Percentiles rank a stretch among this genome's conserved stretches.
Evolutionary conservation across 2,329 filamentous ascomycete species (phyloP).

Genomic region (Diaporthe ilicicola): DNA sequence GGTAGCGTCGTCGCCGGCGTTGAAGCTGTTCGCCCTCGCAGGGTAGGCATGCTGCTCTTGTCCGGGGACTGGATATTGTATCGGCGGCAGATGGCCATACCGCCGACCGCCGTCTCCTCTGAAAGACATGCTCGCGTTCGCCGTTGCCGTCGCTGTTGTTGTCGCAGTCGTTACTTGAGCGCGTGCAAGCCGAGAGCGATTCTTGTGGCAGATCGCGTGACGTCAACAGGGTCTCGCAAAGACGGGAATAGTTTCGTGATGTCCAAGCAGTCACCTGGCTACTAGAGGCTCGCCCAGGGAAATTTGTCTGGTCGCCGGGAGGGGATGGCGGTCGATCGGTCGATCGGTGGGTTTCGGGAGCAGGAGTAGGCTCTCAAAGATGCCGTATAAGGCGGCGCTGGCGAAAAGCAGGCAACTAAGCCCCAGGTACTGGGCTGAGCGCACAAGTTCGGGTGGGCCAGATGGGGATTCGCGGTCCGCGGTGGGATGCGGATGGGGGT

Average conservation of each 20-base stretch:
- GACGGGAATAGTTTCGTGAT: not conserved
- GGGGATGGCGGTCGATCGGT: slow-evolving; percentile 9
- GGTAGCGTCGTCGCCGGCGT: slow-evolving; percentile 75
- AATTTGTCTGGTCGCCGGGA: not conserved
- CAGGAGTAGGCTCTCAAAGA: not conserved
- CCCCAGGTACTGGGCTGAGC: slow-evolving; percentile 21
- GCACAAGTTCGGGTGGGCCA: slow-evolving; percentile 23
- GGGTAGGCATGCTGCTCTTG: slow-evolving; percentile 51
- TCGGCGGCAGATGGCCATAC: slow-evolving; percentile 72
- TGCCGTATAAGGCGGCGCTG: not conserved
- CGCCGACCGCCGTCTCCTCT: slow-evolving; percentile 69
- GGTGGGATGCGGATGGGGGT: slow-evolving; percentile 5
- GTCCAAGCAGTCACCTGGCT: not conserved
- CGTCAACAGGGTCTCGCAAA: slow-evolving; percentile 19
- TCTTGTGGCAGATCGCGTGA: slow-evolving; percentile 7
- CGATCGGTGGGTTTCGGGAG: slow-evolving; percentile 5
- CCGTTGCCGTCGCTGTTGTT: slow-evolving; percentile 23
- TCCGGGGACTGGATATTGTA: slow-evolving; percentile 66
- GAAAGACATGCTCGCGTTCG: slow-evolving; percentile 64
- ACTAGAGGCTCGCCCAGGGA: not conserved
- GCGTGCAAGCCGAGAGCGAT: not conserved
- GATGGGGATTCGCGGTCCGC: slow-evolving; percentile 18
- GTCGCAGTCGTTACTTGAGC: not conserved
- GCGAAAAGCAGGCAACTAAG: slow-evolving; percentile 23
- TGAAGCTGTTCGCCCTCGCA: slow-evolving; percentile 73